Conservation (phyloP, 306 rosid genomes). For the Elaeagnus macrophylla region DNA sequence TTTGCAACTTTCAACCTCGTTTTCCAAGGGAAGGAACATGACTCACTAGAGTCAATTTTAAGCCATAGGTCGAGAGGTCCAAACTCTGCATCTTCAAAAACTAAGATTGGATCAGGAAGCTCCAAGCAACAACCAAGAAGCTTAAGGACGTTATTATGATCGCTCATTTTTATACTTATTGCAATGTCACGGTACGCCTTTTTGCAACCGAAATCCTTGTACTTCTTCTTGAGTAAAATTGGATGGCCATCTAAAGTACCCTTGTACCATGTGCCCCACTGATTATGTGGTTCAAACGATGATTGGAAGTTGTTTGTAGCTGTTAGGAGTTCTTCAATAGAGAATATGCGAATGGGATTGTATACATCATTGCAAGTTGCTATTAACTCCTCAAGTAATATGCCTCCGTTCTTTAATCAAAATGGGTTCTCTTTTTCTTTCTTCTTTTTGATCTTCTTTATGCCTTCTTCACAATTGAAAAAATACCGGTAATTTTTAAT, state of each 20-base stretch:
- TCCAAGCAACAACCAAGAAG: background rate
- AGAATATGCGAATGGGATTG: background rate
- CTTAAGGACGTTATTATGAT: background rate
- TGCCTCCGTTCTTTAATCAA: background rate
- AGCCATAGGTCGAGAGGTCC: background rate
- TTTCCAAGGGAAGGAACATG: background rate
- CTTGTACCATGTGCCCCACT: conserved; percentile 1
- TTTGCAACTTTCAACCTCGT: background rate
- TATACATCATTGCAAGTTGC: background rate
- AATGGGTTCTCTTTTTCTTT: background rate
- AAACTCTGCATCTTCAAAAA: background rate
- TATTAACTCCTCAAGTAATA: background rate
- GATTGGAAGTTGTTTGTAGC: background rate
- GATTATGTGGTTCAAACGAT: background rate
- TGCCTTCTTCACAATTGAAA: background rate
- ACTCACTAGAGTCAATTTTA: background rate
- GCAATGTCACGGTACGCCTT: background rate
- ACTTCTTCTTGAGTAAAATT: background rate
- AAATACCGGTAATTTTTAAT: too few relatives aligned
- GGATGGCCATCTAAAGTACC: background rate
- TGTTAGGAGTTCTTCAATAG: background rate
- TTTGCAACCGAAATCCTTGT: background rate
- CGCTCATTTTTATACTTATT: background rate
- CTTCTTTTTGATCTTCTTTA: background rate
- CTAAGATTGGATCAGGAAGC: background rate